A percentile compares a stretch with the other conserved stretches of the same genome.
Conservation (phyloP, 805 yeast species). For the Wickerhamomyces strasburgensis region DNA sequence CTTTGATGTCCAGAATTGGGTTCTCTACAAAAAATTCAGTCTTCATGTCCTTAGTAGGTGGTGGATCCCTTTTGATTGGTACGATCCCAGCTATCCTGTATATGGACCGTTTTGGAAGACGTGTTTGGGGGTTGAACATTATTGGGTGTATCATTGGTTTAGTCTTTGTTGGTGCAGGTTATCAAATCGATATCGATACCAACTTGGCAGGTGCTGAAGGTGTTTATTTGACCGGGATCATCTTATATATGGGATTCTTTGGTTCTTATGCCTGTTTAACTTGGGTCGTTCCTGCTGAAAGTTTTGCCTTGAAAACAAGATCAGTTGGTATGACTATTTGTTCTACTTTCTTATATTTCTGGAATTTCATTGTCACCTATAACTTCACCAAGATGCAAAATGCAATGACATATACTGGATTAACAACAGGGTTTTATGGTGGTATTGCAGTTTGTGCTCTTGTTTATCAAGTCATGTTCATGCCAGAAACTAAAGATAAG, state of each 20-base stretch:
- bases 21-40: conserved; percentile 47
- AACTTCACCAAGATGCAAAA: conserved; percentile 53
- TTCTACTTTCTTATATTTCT: conserved; percentile 49
- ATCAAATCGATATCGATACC: conserved; percentile 35
- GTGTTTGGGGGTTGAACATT: conserved; percentile 55
- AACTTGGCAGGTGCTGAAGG: conserved; percentile 49
- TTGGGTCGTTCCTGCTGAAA: conserved; percentile 66
- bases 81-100: conserved; percentile 60
- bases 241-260: conserved; percentile 59
- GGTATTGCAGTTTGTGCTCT: conserved; percentile 58
- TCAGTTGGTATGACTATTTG: conserved; percentile 63
- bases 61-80: conserved; percentile 57
- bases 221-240: conserved; percentile 55
- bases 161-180: conserved; percentile 55
- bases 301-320: conserved; percentile 53
- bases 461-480: conserved; percentile 48
- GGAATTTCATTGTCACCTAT: conserved; percentile 61
- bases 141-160: conserved; percentile 58
- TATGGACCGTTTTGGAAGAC: conserved; percentile 54
- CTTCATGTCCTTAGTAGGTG: conserved; percentile 66
- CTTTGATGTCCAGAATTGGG: conserved; percentile 51
- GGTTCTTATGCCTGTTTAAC: conserved; percentile 64
- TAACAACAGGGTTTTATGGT: conserved; percentile 62
- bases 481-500: conserved; percentile 70
- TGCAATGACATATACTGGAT: conserved; percentile 57